These are phyloP conservation scores for Podospora comata DNA, from an alignment of 495 filamentous ascomycete genomes.

Conservation along the genomic window DNA sequence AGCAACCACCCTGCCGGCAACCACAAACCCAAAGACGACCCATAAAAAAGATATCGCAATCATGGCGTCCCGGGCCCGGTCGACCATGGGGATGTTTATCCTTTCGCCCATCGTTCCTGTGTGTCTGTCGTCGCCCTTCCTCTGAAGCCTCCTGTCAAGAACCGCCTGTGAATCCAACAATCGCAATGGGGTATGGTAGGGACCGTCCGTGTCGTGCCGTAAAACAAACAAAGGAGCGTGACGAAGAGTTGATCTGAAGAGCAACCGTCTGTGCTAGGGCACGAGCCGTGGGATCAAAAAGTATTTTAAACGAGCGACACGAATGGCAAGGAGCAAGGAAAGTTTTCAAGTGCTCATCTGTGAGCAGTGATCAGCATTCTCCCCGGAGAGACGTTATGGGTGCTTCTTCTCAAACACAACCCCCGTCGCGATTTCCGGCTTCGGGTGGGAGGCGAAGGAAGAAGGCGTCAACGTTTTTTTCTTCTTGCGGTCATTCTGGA, in stretches of 20 bases:
- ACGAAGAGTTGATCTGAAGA: too few species aligned
- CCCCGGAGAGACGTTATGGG: neutral
- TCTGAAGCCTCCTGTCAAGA: neutral
- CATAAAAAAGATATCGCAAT: slow-evolving; percentile 1
- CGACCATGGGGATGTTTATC: neutral
- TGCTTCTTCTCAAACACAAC: neutral
- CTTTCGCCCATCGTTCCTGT: neutral
- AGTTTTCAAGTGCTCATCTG: neutral
- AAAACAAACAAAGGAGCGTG: neutral
- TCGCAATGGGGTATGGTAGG: neutral
- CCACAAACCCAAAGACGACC: neutral
- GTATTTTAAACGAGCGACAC: neutral
- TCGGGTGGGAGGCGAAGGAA: neutral
- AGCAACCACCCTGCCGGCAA: neutral
- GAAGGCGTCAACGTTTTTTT: neutral
- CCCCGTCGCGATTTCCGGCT: neutral
- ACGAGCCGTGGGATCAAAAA: neutral
- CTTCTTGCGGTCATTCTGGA: neutral
- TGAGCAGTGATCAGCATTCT: neutral
- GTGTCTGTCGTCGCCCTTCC: neutral
- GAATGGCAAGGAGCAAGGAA: neutral
- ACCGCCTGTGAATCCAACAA: neutral
- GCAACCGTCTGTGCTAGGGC: neutral
- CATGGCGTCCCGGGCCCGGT: slow-evolving; percentile 1
- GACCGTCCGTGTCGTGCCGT: neutral